Evolutionary conservation across 1,284 basidiomycete species (phyloP).

Genomic region (Cryptococcus sp.): DNA sequence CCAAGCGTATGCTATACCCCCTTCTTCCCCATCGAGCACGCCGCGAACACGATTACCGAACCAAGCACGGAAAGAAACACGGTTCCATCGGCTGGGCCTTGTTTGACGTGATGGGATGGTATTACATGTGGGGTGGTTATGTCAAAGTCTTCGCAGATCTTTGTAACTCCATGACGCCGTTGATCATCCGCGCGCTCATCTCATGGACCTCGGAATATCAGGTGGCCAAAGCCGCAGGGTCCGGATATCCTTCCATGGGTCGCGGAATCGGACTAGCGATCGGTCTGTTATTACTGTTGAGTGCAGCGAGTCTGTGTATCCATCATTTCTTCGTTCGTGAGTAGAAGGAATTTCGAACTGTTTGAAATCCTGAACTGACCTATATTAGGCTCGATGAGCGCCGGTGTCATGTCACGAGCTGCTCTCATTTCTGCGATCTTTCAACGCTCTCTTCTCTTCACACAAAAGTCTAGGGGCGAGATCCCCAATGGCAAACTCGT

Average conservation of each 20-base stretch:
- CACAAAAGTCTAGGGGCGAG: slow-evolving; percentile 76
- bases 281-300: slow-evolving; percentile 69
- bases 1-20: slow-evolving; percentile 33
- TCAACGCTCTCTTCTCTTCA: slow-evolving; percentile 72
- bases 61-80: slow-evolving; percentile 62
- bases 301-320: slow-evolving; percentile 67
- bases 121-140: slow-evolving; percentile 77
- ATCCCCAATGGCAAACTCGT: slow-evolving; percentile 74
- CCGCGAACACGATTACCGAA: slow-evolving; percentile 42
- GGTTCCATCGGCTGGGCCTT: slow-evolving; percentile 74
- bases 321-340: slow-evolving; percentile 67
- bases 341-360: neutral
- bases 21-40: slow-evolving; percentile 36
- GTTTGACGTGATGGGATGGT: slow-evolving; percentile 77
- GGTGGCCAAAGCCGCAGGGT: slow-evolving; percentile 54
- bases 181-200: slow-evolving; percentile 79
- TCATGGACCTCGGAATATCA: slow-evolving; percentile 71
- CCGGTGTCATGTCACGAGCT: slow-evolving; percentile 78
- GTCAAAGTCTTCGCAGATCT: slow-evolving; percentile 75
- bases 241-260: slow-evolving; percentile 62
- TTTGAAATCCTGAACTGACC: slow-evolving; percentile 7
- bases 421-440: slow-evolving; percentile 90
- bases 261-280: slow-evolving; percentile 74
- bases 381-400: slow-evolving; percentile 60
- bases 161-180: slow-evolving; percentile 71